Conservation (phyloP, 352 stramenopile genomes). For the Globisporangium nunn region DNA sequence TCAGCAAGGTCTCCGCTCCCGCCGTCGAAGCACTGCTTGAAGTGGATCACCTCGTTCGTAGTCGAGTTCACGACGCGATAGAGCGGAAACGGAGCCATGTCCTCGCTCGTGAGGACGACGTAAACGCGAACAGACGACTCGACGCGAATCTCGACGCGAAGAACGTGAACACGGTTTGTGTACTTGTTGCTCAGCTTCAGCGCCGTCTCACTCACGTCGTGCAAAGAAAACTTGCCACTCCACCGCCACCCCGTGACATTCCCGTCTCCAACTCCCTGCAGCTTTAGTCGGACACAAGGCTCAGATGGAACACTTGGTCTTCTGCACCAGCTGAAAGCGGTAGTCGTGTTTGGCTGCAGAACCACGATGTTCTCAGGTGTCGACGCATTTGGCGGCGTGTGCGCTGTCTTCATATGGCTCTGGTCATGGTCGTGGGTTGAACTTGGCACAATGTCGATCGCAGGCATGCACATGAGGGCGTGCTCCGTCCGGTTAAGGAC, state of each 20-base stretch:
- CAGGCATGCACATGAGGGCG: slow-evolving; percentile 39
- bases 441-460: slow-evolving; percentile 30
- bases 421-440: not conserved
- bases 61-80: slow-evolving; percentile 82
- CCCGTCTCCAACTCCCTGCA: slow-evolving; percentile 19
- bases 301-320: slow-evolving; percentile 49
- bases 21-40: slow-evolving; percentile 76
- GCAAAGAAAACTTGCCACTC: slow-evolving; percentile 76
- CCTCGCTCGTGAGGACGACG: slow-evolving; percentile 66
- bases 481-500: slow-evolving; percentile 67
- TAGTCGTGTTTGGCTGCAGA: slow-evolving; percentile 25
- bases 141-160: slow-evolving; percentile 74
- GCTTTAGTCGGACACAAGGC: slow-evolving; percentile 56
- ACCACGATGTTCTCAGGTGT: slow-evolving; percentile 12
- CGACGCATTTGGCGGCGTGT: slow-evolving; percentile 9
- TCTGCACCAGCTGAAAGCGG: slow-evolving; percentile 62
- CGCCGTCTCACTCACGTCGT: slow-evolving; percentile 79
- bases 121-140: slow-evolving; percentile 68
- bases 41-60: slow-evolving; percentile 56
- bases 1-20: slow-evolving; percentile 36
- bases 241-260: slow-evolving; percentile 53
- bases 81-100: slow-evolving; percentile 49
- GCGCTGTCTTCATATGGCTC: not conserved
- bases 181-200: slow-evolving; percentile 84
- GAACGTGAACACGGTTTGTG: slow-evolving; percentile 65